Evolutionary conservation across 129 eudicot genomes (phyloP), one percentile per base, ranked within the genome.

Genomic region (Oenanthe sinensis): DNA sequence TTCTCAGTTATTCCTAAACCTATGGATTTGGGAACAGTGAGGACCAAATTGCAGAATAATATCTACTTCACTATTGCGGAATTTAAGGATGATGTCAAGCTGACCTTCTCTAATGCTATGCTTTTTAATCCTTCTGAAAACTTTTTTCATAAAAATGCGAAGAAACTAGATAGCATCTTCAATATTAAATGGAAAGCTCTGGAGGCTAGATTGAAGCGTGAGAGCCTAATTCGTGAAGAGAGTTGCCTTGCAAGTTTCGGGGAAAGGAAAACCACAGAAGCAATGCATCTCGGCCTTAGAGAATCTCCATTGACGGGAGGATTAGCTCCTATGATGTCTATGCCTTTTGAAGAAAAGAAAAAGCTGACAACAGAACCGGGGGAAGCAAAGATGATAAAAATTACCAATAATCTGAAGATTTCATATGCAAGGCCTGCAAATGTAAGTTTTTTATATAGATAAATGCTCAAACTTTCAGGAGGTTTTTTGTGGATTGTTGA

Each of bases 31-130:
- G 93, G 96, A 42, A 92, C 96, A 40, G 81, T 88, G 20, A 70
- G 72, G 15, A 46, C 60, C 77, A 92, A 90, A 24, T 75, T 92
- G 82, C 85, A 79, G 68, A 65, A 80, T 5, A 79, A 87, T 75
- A 14, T 44, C 70, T 92, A 92, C 86, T 76, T 60, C 16, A 78
- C 14, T 76, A 82, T 81, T 20, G 91, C 85, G 42, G 90, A 88
- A 36, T 88, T 92, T 82, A 88, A 86, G 65, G 88, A 86, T 39
- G 97, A 90, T 86, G 88, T 90, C 26, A 79, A 82, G 47, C 86
- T 93, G 69, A 93, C 96, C 0, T 90, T 93, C 76, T 78, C 92
- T 36, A 93, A 93, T 78, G 94, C 96, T 12, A 90, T 87, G 88
- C 26, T 65, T 70, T 90, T 87, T 44, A 89, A 90, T 76, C 92